Base-by-base conservation (phyloP, 306 rosid genomes). In the Benincasa hispida region DNA sequence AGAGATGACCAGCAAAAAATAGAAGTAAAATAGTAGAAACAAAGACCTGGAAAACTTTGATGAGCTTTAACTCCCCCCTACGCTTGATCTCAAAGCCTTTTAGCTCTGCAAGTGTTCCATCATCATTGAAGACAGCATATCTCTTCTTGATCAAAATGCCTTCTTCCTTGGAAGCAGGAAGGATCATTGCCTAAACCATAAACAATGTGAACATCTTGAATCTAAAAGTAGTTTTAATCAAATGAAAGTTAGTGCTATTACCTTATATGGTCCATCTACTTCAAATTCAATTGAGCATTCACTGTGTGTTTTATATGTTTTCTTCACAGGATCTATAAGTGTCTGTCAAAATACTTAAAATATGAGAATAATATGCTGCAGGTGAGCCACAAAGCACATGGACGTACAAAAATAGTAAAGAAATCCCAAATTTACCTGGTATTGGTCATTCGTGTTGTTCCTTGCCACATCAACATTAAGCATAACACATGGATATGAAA, bases 21-120 rank as follows among this genome's bases (percentile, higher is more conserved):
- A 50, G 28, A 72, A 14, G 35, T 7, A 17, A 61, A 45, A 54
- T 17, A 45, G 19, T 42, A 59, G 54, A 72, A 74, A 74, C 72
- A 53, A 28, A 53, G 84, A 94, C 98, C 98, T 94, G 98, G 91
- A 94, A 94, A 84, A 91, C 97, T 84, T 94, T 94, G 77, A 94
- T 94, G 83, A 94, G 96, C 93, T 94, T 94, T 87, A 94, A 87
- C 86, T 94, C 98, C 62, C 98, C 98, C 83, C 98, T 90, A 67
- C 98, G 94, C 89, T 94, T 94, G 85, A 94, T 94, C 90, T 94
- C 98, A 83, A 94, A 94, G 87, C 98, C 98, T 89, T 94, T 94
- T 65, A 94, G 95, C 81, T 94, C 98, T 24, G 98, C 98, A 50
- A 94, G 91, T 65, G 98, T 87, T 82, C 98, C 98, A 79, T 94